Conservation (phyloP, 345 rosid genomes). For the Raphanus sativus region DNA sequence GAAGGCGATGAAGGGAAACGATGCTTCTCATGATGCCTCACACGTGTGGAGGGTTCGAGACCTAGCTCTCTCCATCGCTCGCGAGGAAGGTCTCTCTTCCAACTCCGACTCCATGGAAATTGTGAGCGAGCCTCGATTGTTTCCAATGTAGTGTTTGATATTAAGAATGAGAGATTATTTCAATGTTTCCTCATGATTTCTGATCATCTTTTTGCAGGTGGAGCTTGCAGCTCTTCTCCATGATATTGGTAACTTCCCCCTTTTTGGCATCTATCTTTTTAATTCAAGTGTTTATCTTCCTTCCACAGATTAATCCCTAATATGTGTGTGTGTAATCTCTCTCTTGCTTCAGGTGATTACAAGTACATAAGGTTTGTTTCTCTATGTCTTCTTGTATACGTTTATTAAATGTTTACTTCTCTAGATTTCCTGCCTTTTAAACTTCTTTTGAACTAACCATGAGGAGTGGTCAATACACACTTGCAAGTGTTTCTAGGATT, state of each 20-base stretch:
- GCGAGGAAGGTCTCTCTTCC: conserved; percentile 78
- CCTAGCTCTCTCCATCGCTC: conserved; percentile 77
- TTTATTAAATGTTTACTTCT: neutral
- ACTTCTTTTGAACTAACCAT: neutral
- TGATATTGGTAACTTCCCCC: conserved; percentile 54
- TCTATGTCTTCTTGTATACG: neutral
- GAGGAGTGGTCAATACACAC: neutral
- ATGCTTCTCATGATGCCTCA: conserved; percentile 75
- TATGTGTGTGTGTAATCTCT: neutral
- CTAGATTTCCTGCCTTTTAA: no score
- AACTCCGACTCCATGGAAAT: conserved; percentile 72
- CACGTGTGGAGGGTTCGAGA: conserved; percentile 86
- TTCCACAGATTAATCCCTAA: neutral
- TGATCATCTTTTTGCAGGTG: no score
- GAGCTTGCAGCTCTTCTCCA: conserved; percentile 93
- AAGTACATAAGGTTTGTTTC: conserved; percentile 69
- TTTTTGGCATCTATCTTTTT: neutral
- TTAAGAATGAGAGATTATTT: neutral
- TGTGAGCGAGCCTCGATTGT: conserved; percentile 37
- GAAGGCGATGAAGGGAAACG: conserved; percentile 68
- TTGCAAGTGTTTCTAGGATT: neutral
- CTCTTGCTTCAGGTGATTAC: conserved; percentile 64
- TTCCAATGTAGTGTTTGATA: neutral
- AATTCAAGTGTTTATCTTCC: neutral
- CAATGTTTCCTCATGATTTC: neutral